A percentile compares a stretch with the other conserved stretches of the same genome.
These are phyloP conservation scores for Leccinum longicurvipes DNA, from an alignment of 768 basidiomycete species.

Conservation along the genomic window DNA sequence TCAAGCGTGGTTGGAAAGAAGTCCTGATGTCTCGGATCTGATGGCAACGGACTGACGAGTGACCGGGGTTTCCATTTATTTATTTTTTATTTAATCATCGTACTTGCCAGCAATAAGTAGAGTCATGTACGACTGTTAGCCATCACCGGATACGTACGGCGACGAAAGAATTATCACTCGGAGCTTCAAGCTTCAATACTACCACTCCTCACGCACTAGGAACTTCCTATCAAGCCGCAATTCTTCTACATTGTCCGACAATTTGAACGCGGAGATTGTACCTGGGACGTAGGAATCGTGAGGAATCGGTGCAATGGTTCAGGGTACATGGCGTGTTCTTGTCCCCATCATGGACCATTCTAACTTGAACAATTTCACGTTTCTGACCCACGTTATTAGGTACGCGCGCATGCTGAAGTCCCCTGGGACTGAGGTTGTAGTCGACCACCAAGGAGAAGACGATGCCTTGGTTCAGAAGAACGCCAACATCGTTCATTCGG, in stretches of 20 bases:
- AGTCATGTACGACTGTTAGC: too few species aligned
- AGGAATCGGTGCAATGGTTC: conserved; percentile 96
- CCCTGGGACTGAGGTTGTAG: conserved; percentile 78
- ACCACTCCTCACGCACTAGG: conserved; percentile 95
- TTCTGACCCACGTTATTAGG: conserved; percentile 44
- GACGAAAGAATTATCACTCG: too few species aligned
- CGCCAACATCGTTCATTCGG: conserved; percentile 90
- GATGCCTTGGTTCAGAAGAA: conserved; percentile 82
- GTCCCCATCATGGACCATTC: conserved; percentile 5
- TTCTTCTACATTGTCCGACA: conserved; percentile 93
- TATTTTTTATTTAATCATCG: too few species aligned
- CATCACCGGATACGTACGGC: too few species aligned
- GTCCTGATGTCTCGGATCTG: too few species aligned
- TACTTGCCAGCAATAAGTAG: too few species aligned
- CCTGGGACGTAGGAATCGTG: conserved; percentile 88
- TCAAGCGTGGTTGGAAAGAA: too few species aligned
- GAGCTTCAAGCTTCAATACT: too few species aligned
- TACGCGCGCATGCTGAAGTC: conserved; percentile 93
- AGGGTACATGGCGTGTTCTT: conserved; percentile 64
- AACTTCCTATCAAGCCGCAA: conserved; percentile 95
- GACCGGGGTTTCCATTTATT: too few species aligned
- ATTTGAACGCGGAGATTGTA: conserved; percentile 95
- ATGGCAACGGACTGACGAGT: too few species aligned
- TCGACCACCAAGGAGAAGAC: conserved; percentile 90
- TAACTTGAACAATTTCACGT: neutral